Percentiles rank a stretch among this genome's conserved stretches.
Evolutionary conservation across 768 basidiomycete genomes (phyloP).

Genomic region (Phanerochaete carnosa): DNA sequence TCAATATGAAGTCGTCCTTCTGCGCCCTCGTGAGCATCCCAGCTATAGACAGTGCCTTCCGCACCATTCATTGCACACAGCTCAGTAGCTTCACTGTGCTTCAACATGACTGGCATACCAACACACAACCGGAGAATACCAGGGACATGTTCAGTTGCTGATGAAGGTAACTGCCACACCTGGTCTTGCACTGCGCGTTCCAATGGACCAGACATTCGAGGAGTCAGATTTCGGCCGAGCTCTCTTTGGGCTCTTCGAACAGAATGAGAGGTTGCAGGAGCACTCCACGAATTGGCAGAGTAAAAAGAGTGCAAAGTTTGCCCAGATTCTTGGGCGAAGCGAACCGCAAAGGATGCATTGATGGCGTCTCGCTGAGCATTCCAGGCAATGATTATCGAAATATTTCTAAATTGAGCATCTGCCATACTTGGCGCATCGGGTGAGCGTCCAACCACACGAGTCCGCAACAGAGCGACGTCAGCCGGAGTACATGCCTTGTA

Average conservation of each 20-base stretch:
- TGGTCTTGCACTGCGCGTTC: no score
- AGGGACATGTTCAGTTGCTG: neutral
- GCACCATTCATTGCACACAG: slow-evolving; percentile 23
- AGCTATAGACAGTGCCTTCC: slow-evolving; percentile 16
- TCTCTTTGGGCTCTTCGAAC: no score
- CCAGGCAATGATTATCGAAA: slow-evolving; percentile 32
- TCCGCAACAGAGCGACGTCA: neutral
- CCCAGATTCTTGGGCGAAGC: no score
- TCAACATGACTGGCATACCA: slow-evolving; percentile 22
- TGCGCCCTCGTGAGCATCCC: neutral
- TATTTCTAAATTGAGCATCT: slow-evolving; percentile 21
- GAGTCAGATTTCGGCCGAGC: no score
- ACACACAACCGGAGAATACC: slow-evolving; percentile 6
- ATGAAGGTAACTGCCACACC: neutral
- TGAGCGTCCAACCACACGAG: neutral
- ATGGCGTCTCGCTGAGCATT: slow-evolving; percentile 32
- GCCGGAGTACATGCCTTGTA: neutral
- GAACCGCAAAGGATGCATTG: slow-evolving; percentile 26
- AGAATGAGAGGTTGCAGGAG: no score
- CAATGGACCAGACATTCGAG: no score
- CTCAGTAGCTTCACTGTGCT: slow-evolving; percentile 21
- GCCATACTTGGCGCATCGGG: no score
- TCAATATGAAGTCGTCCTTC: neutral
- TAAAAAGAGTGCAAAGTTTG: no score
- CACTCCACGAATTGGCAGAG: no score